Conservation (phyloP, 192 early-diverging fungal species). For the Entomortierella chlamydospora region DNA sequence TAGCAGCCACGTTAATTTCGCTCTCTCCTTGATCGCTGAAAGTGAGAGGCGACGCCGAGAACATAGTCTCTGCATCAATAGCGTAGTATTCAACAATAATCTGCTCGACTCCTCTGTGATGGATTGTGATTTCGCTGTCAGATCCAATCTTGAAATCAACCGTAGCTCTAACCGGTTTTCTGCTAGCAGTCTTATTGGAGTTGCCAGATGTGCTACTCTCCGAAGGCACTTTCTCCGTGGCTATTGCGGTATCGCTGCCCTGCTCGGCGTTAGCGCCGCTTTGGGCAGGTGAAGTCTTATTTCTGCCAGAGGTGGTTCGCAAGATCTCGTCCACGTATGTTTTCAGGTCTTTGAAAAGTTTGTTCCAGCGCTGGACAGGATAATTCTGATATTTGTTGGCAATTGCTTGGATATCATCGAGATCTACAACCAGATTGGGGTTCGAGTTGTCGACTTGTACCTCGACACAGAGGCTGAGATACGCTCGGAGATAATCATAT, state of each 20-base stretch:
- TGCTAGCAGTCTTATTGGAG: not conserved
- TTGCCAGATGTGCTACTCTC: not conserved
- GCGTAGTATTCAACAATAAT: slow-evolving; percentile 57
- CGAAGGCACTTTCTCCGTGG: not conserved
- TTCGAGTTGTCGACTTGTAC: slow-evolving; percentile 15
- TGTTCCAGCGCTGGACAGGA: slow-evolving; percentile 54
- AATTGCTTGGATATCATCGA: slow-evolving; percentile 28
- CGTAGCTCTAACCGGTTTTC: slow-evolving; percentile 26
- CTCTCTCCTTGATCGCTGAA: slow-evolving; percentile 58
- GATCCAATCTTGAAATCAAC: slow-evolving; percentile 56
- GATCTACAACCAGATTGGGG: slow-evolving; percentile 5
- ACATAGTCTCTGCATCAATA: slow-evolving; percentile 63
- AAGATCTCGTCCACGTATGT: slow-evolving; percentile 49
- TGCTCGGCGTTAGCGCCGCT: not conserved
- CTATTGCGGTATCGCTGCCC: not conserved
- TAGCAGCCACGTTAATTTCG: slow-evolving; percentile 20
- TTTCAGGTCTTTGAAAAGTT: slow-evolving; percentile 54
- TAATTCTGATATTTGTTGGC: slow-evolving; percentile 50
- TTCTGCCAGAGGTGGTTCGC: not conserved
- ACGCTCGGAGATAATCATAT: slow-evolving; percentile 59
- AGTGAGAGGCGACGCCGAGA: slow-evolving; percentile 59
- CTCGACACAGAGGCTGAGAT: slow-evolving; percentile 56
- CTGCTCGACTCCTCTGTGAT: slow-evolving; percentile 44
- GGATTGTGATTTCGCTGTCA: slow-evolving; percentile 44
- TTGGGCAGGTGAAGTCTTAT: not conserved